phyloP scores from a whole-genome alignment of 1,284 basidiomycete genomes.

The Pseudomicrostroma phylloplanum region DNA sequence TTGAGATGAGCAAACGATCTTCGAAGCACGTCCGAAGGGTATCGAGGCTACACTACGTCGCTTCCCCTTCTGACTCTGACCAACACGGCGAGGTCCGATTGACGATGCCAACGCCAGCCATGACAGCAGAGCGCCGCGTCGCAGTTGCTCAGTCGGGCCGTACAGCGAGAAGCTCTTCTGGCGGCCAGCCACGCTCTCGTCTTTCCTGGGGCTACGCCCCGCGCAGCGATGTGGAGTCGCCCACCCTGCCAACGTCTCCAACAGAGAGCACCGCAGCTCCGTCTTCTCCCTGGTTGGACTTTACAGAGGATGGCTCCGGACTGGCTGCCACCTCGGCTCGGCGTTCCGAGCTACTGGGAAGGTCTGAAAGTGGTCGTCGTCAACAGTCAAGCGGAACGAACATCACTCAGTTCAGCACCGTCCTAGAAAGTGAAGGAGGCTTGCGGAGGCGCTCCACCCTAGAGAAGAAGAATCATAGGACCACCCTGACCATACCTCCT shows the following conservation, averaged over 20 bases:
- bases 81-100: constrained; percentile 3
- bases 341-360: neutral
- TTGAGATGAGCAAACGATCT: neutral
- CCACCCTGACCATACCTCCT: neutral
- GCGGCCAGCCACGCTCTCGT: constrained; percentile 15
- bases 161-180: constrained; percentile 25
- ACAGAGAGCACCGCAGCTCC: constrained; percentile 8
- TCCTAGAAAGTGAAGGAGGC: neutral
- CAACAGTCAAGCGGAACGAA: neutral
- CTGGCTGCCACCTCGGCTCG: neutral
- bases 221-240: neutral
- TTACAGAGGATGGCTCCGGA: constrained; percentile 6
- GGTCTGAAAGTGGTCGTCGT: neutral
- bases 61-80: constrained; percentile 6
- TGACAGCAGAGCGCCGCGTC: constrained; percentile 8
- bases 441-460: constrained; percentile 1
- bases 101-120: constrained; percentile 8
- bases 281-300: constrained; percentile 18
- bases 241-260: neutral
- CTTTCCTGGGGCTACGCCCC: constrained; percentile 18
- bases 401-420: neutral
- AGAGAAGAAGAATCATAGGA: neutral
- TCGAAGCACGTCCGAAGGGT: constrained; percentile 8
- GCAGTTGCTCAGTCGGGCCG: constrained; percentile 27
- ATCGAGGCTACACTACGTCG: constrained; percentile 15